phyloP scores from a whole-genome alignment of 768 basidiomycete genomes.

The Boletellus emodensis region DNA sequence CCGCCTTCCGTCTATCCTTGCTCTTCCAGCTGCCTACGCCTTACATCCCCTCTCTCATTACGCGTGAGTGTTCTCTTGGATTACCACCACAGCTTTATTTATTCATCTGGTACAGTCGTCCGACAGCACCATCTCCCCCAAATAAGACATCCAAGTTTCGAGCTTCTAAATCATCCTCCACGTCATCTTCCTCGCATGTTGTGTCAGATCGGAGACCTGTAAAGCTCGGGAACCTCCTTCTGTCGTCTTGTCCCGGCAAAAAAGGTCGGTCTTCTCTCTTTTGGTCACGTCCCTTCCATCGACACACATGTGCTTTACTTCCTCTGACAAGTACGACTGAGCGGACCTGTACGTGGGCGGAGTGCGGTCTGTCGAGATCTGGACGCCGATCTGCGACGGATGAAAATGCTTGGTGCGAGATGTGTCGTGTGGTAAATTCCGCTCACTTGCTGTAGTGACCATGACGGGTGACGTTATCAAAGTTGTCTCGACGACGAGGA shows the following conservation, averaged over 20 bases:
- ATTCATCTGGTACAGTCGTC: slow-evolving; percentile 13
- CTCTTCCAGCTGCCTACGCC: slow-evolving; percentile 9
- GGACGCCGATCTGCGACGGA: slow-evolving; percentile 67
- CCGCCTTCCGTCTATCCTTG: slow-evolving; percentile 9
- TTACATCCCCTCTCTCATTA: slow-evolving; percentile 15
- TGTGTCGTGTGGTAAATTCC: slow-evolving; percentile 72
- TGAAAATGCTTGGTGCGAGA: slow-evolving; percentile 66
- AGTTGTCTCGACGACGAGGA: slow-evolving; percentile 87
- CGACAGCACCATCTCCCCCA: slow-evolving; percentile 16
- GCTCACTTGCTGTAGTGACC: not conserved
- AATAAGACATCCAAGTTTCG: slow-evolving; percentile 14
- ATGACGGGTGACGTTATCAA: not conserved
- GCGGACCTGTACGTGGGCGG: slow-evolving; percentile 74
- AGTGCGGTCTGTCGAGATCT: slow-evolving; percentile 82
- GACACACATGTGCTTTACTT: not conserved
- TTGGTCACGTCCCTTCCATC: not conserved
- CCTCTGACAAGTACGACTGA: slow-evolving; percentile 52
- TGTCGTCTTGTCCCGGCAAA: slow-evolving; percentile 95
- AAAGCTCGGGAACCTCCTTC: slow-evolving; percentile 75
- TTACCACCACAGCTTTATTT: not conserved
- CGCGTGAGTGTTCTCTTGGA: slow-evolving; percentile 8
- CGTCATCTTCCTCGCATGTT: slow-evolving; percentile 4
- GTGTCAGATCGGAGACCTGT: slow-evolving; percentile 20
- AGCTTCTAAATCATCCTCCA: slow-evolving; percentile 4
- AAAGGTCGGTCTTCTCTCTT: slow-evolving; percentile 52